These are phyloP conservation scores for Globisporangium takayamanum DNA, from an alignment of 352 stramenopile species.

Conservation along the genomic window DNA sequence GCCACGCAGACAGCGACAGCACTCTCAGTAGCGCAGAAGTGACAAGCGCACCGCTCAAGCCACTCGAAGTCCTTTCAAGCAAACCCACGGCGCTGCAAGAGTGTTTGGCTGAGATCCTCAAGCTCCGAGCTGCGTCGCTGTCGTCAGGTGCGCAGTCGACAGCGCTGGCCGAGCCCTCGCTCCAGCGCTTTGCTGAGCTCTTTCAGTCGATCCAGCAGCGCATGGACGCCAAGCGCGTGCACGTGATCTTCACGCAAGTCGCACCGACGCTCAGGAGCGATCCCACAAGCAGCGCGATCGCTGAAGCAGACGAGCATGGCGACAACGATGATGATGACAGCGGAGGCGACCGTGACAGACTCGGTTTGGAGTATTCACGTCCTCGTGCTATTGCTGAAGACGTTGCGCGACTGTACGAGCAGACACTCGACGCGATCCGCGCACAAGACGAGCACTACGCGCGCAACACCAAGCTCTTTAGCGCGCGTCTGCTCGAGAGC, in stretches of 20 bases:
- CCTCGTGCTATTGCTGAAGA: background rate
- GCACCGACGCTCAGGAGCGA: background rate
- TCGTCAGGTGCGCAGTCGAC: background rate
- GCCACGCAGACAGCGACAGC: background rate
- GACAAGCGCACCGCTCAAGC: background rate
- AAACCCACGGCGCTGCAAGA: constrained; percentile 17
- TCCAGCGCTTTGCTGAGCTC: constrained; percentile 21
- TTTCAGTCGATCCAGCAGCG: constrained; percentile 23
- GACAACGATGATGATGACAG: background rate
- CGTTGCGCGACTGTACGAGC: constrained; percentile 16
- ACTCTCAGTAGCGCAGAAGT: background rate
- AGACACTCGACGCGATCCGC: constrained; percentile 30
- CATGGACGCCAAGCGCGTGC: constrained; percentile 15
- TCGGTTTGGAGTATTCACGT: no score
- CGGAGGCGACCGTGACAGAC: background rate
- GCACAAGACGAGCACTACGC: constrained; percentile 65
- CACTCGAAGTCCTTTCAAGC: background rate
- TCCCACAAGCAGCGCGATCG: background rate
- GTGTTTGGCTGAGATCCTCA: constrained; percentile 23
- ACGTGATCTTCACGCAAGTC: constrained; percentile 22
- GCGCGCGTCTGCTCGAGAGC: constrained; percentile 50
- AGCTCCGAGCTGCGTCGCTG: constrained; percentile 8
- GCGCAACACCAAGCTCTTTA: constrained; percentile 56
- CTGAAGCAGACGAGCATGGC: background rate
- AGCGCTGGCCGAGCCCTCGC: constrained; percentile 17